Conservation (phyloP, 768 basidiomycete genomes). For the Amanita thiersii region DNA sequence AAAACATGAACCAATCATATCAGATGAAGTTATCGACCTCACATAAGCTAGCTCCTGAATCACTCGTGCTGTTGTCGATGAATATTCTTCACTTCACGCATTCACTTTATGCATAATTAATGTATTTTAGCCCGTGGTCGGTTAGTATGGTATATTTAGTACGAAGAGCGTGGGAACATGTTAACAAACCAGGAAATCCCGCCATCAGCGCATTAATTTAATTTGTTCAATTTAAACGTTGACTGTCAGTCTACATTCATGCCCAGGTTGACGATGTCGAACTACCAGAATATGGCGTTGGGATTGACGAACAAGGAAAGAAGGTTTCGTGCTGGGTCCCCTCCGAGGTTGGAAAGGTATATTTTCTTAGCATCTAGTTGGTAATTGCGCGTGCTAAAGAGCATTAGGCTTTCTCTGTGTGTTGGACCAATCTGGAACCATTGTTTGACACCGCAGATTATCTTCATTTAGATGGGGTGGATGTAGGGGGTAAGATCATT, state of each 20-base stretch:
- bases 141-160: too few relatives aligned
- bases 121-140: too few relatives aligned
- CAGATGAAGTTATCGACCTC: background rate
- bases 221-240: too few relatives aligned
- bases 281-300: background rate
- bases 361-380: background rate
- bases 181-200: too few relatives aligned
- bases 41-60: background rate
- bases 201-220: too few relatives aligned
- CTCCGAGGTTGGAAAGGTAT: constrained; percentile 8
- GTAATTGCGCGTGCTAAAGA: background rate
- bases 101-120: too few relatives aligned
- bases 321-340: constrained; percentile 11
- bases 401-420: background rate
- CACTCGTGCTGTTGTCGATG: too few relatives aligned
- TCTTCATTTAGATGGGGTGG: too few relatives aligned
- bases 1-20: background rate
- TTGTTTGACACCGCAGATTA: too few relatives aligned
- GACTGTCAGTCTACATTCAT: background rate
- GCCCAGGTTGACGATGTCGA: background rate
- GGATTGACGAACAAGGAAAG: constrained; percentile 3
- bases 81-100: too few relatives aligned
- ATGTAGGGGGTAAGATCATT: too few relatives aligned
- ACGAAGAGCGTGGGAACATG: too few relatives aligned
- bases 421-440: background rate